Conservation (phyloP, 768 basidiomycete genomes). For the Boletus sp. region DNA sequence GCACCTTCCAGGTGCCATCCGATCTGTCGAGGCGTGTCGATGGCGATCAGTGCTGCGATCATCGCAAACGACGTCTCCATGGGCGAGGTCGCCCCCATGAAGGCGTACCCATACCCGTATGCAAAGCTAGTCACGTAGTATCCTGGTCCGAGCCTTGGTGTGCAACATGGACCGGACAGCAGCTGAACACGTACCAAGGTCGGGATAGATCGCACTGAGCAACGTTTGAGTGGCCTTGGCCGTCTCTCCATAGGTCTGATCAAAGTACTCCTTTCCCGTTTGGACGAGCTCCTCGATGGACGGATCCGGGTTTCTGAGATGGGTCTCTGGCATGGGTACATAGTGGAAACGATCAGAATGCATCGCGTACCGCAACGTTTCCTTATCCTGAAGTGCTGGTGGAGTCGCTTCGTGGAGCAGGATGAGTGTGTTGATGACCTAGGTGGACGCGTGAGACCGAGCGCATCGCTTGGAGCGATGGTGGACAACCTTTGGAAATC, state of each 20-base stretch:
- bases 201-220: constrained; percentile 54
- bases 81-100: constrained; percentile 42
- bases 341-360: background rate
- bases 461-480: background rate
- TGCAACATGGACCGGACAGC: background rate
- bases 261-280: constrained; percentile 44
- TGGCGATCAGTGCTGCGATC: constrained; percentile 59
- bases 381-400: constrained; percentile 45
- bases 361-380: constrained; percentile 41
- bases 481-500: constrained; percentile 50
- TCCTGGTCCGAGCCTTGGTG: constrained; percentile 31
- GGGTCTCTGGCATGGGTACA: background rate
- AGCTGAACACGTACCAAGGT: constrained; percentile 47
- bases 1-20: constrained; percentile 64
- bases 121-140: constrained; percentile 53
- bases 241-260: constrained; percentile 53
- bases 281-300: constrained; percentile 43
- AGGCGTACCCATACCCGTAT: constrained; percentile 56
- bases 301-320: constrained; percentile 37
- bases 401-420: constrained; percentile 52
- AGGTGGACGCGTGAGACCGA: background rate
- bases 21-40: constrained; percentile 60
- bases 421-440: constrained; percentile 53
- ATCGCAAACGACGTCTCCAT: constrained; percentile 59
- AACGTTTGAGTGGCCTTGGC: constrained; percentile 45